Evolutionary conservation across 163 green algal genomes (phyloP).

Genomic region (Scenedesmus sp.): DNA sequence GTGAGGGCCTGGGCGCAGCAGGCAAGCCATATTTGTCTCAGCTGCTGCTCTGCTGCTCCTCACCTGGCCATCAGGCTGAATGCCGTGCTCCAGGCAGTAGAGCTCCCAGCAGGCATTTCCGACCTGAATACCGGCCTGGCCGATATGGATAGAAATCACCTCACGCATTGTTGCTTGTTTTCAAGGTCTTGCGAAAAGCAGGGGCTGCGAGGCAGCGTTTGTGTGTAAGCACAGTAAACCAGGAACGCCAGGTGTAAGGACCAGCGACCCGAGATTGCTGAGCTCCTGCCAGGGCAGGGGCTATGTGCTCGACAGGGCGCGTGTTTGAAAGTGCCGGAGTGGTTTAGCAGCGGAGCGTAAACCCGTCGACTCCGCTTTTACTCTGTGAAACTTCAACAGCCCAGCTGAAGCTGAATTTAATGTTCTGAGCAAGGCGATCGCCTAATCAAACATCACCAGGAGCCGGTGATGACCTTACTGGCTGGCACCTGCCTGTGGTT

Average conservation of each 20-base stretch:
- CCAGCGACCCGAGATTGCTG: slow-evolving; percentile 37
- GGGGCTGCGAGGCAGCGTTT: neutral
- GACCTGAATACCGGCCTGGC: slow-evolving; percentile 92
- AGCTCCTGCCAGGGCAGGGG: neutral
- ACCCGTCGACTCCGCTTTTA: neutral
- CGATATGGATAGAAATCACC: slow-evolving; percentile 97
- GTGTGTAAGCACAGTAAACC: neutral
- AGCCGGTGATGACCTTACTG: too few species aligned
- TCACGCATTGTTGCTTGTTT: slow-evolving; percentile 83
- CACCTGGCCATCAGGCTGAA: slow-evolving; percentile 92
- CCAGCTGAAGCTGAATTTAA: too few species aligned
- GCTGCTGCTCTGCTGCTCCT: slow-evolving; percentile 2
- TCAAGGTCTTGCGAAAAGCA: neutral
- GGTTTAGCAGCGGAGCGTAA: neutral
- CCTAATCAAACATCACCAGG: too few species aligned
- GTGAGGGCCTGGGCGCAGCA: neutral
- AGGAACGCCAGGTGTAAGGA: slow-evolving; percentile 40
- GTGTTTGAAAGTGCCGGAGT: neutral
- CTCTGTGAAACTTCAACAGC: neutral
- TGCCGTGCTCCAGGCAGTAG: slow-evolving; percentile 97
- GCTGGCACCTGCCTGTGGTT: too few species aligned
- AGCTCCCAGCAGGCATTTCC: slow-evolving; percentile 99
- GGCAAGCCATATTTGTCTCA: neutral
- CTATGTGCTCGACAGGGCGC: neutral
- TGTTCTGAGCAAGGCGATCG: too few species aligned